Percentiles rank a stretch among this genome's conserved stretches.
These are phyloP conservation scores for Neurospora cerealis DNA, from an alignment of 495 filamentous ascomycete species.

Conservation along the genomic window DNA sequence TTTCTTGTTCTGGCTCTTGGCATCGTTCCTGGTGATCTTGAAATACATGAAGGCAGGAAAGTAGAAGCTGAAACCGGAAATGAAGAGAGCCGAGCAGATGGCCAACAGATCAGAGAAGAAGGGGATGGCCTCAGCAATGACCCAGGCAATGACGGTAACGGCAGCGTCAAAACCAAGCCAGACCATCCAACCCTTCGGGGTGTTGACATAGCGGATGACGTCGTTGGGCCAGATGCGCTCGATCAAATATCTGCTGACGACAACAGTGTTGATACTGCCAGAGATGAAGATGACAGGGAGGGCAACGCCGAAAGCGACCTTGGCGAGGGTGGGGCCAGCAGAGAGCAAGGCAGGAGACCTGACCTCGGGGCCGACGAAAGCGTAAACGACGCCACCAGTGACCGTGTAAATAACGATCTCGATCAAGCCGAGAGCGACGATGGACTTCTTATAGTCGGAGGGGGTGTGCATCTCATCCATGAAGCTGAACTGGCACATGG, in stretches of 20 bases:
- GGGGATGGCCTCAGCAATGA: constrained; percentile 63
- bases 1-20: constrained; percentile 37
- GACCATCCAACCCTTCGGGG: constrained; percentile 42
- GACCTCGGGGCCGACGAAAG: constrained; percentile 60
- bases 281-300: constrained; percentile 70
- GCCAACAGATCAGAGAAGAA: constrained; percentile 59
- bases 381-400: constrained; percentile 61
- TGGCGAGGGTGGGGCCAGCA: constrained; percentile 49
- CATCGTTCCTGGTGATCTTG: constrained; percentile 47
- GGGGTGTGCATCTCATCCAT: constrained; percentile 70
- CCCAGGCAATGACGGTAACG: constrained; percentile 58
- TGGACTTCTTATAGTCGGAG: constrained; percentile 54
- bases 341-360: constrained; percentile 59
- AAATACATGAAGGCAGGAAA: constrained; percentile 58
- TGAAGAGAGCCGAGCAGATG: constrained; percentile 51
- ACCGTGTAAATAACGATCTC: constrained; percentile 61
- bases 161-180: constrained; percentile 51
- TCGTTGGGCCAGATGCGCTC: constrained; percentile 48
- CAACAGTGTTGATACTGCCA: constrained; percentile 51
- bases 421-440: constrained; percentile 52
- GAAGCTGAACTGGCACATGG: constrained; percentile 64
- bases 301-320: constrained; percentile 71
- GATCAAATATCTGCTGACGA: constrained; percentile 55
- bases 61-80: constrained; percentile 56
- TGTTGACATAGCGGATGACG: constrained; percentile 49